phyloP scores from a whole-genome alignment of 441 rosid genomes.

The Adansonia rubrostipa region DNA sequence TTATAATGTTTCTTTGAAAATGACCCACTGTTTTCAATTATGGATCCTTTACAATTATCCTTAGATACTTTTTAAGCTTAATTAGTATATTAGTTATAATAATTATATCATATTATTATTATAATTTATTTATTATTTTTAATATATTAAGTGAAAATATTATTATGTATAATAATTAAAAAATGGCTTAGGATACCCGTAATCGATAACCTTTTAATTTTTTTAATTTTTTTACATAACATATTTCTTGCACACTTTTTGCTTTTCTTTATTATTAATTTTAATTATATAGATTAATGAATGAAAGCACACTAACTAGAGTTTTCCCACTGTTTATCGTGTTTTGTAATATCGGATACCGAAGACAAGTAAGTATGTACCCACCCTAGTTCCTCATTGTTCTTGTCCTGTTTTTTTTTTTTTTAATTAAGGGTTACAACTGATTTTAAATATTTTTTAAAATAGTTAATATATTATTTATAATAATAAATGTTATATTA shows the following conservation, averaged over 20 bases:
- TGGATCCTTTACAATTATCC: background rate
- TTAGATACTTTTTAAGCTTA: too few species aligned
- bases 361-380: background rate
- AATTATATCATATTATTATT: too few species aligned
- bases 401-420: background rate
- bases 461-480: too few species aligned
- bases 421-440: too few species aligned
- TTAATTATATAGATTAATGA: background rate
- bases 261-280: background rate
- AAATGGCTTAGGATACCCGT: too few species aligned
- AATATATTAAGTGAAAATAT: background rate
- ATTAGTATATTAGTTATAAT: background rate
- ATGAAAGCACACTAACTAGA: conserved; percentile 31
- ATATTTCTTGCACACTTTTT: conserved; percentile 3
- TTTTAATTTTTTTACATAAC: background rate
- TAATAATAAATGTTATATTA: too few species aligned
- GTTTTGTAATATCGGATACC: background rate
- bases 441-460: background rate
- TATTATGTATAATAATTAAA: background rate
- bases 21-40: conserved; percentile 4
- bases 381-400: background rate
- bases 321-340: background rate
- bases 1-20: conserved; percentile 36
- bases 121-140: too few species aligned
- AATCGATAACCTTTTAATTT: too few species aligned